Conservation (phyloP, 345 rosid species). For the Nephelium lappaceum region DNA sequence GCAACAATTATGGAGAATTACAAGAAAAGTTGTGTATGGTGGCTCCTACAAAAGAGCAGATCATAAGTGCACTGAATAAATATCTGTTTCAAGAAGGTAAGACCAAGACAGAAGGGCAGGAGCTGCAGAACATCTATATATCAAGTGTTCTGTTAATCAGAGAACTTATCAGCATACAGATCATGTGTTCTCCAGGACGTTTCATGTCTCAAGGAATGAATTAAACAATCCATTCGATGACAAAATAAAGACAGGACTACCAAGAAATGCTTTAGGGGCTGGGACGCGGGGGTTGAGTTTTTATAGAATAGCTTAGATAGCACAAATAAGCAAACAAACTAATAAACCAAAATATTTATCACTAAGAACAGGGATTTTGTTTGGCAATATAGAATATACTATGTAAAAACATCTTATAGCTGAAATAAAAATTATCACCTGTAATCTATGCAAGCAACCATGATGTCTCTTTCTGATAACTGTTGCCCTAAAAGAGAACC, state of each 20-base stretch:
- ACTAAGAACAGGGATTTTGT: background rate
- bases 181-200: background rate
- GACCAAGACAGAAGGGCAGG: conserved; percentile 9
- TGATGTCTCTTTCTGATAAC: conserved; percentile 83
- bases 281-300: background rate
- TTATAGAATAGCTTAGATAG: background rate
- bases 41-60: background rate
- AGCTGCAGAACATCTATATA: background rate
- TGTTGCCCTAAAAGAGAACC: conserved; percentile 97
- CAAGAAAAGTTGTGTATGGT: background rate
- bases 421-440: conserved; percentile 46
- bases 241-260: background rate
- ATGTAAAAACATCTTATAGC: conserved; percentile 1
- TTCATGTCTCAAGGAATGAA: too few species aligned
- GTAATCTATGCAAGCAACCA: conserved; percentile 98
- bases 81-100: background rate
- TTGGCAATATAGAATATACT: background rate
- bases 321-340: background rate
- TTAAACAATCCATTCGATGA: background rate
- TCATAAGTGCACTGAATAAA: background rate
- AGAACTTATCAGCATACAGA: background rate
- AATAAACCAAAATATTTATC: background rate
- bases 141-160: background rate
- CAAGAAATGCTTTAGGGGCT: background rate
- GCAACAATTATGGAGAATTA: background rate